Evolutionary conservation across 768 basidiomycete genomes (phyloP), one percentile per base, ranked within the genome.

Genomic region (Tulasnella sp.): DNA sequence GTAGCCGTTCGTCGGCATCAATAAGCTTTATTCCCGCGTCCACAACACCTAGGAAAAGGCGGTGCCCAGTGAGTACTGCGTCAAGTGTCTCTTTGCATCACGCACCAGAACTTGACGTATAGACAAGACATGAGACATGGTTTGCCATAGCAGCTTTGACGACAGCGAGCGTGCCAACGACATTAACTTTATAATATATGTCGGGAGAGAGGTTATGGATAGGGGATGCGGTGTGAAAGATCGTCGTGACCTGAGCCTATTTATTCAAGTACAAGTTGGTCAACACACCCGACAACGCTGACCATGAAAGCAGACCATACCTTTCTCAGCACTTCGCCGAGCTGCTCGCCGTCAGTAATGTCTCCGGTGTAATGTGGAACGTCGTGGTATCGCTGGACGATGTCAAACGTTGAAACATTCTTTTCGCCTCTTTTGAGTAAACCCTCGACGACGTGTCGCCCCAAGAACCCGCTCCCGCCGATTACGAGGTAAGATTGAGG

Each of bases 221-320:
- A 0, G 82, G 82, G 6, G 92, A 93, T 15, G 93, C 96, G 8
- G 93, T 97, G 69, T 99, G 96, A 61, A 99, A 89, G 61, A 98
- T 86, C 64, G 86, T 88, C 0, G 89, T 92, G 25, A 90, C 77
- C 36, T 82, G 81, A 60, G 83, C 84, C 85, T 90, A 60, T 0
- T 53, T n/a, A n/a, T n/a, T n/a, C n/a, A n/a, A n/a, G n/a, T n/a
- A n/a, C n/a, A n/a, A n/a, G 34, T 56, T 55, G 52, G 29, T 19
- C 19, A 31, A 35, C 42, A 58, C 19, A 12, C 14, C 12, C 17
- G 2, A 54, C 19, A 21, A 1, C 12, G 19, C 29, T 25, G 42
- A 17, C 19, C 25, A 37, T 37, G 50, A 19, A 7, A 4, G n/a
- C 17, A 43, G 31, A 39, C 14, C 54, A 6, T 19, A 57, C 86